phyloP scores from a whole-genome alignment of 371 early-diverging fungal species.

The Haplosporangium sp. region DNA sequence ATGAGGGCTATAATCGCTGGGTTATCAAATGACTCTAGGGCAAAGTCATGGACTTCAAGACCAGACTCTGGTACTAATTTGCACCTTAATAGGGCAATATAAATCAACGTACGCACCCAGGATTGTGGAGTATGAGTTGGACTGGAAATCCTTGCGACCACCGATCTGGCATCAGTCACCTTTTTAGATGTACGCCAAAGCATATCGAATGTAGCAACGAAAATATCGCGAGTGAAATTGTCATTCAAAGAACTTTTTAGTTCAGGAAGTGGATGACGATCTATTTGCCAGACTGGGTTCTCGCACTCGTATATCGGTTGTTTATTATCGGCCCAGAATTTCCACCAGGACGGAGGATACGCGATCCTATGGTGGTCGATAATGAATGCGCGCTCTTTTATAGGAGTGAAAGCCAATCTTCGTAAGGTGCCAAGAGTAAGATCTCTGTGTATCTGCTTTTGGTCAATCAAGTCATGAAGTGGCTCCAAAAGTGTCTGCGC shows the following conservation, averaged over 20 bases:
- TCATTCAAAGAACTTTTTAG: conserved; percentile 13
- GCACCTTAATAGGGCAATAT: conserved; percentile 3
- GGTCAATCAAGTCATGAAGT: background rate
- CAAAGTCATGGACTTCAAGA: conserved; percentile 7
- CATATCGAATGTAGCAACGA: conserved; percentile 18
- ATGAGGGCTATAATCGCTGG: conserved; percentile 31
- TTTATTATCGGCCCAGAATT: background rate
- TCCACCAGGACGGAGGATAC: conserved; percentile 12
- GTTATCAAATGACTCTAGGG: conserved; percentile 17
- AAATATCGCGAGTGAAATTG: conserved; percentile 14
- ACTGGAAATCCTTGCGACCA: background rate
- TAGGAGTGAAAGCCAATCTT: conserved; percentile 13
- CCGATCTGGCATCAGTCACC: no score
- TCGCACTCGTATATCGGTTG: conserved; percentile 7
- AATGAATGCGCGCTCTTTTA: conserved; percentile 10
- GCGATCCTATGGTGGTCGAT: conserved; percentile 30
- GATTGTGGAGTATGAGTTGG: background rate
- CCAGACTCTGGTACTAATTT: background rate
- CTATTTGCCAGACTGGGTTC: conserved; percentile 11
- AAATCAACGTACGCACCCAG: conserved; percentile 7
- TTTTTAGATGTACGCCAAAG: no score
- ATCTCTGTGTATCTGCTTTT: background rate
- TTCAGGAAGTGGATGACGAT: no score
- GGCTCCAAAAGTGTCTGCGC: background rate
- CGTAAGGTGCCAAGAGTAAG: conserved; percentile 3